These are phyloP conservation scores for Symbiotaphrina buchneri DNA, from an alignment of 495 filamentous ascomycete genomes.

Conservation along the genomic window DNA sequence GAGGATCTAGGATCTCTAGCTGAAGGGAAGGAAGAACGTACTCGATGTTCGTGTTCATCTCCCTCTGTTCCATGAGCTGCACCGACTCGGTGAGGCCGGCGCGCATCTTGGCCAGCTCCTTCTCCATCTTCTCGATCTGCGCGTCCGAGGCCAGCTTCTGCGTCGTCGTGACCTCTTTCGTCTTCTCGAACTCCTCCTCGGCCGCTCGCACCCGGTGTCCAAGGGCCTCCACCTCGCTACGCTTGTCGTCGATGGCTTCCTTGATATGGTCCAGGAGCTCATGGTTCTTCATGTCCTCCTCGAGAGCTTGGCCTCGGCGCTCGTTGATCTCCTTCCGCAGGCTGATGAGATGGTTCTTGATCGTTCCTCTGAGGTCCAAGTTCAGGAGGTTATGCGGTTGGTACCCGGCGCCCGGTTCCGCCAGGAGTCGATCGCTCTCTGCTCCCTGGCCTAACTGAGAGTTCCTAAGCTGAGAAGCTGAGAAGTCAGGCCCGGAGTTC, in stretches of 20 bases:
- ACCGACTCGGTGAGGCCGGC: slow-evolving; percentile 66
- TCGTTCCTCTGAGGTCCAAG: slow-evolving; percentile 57
- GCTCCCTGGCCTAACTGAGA: slow-evolving; percentile 17
- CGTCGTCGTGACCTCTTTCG: slow-evolving; percentile 68
- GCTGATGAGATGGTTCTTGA: slow-evolving; percentile 53
- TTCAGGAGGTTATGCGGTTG: slow-evolving; percentile 72
- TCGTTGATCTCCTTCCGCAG: slow-evolving; percentile 79
- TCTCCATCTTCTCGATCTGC: slow-evolving; percentile 96
- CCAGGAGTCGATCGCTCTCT: slow-evolving; percentile 44
- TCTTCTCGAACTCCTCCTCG: slow-evolving; percentile 83
- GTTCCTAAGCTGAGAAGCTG: slow-evolving; percentile 42
- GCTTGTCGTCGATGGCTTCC: slow-evolving; percentile 87
- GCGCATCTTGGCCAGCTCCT: slow-evolving; percentile 84
- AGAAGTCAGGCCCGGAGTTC: slow-evolving; percentile 51
- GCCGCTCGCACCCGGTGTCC: slow-evolving; percentile 65
- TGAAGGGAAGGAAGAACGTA: slow-evolving; percentile 18
- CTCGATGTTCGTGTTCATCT: slow-evolving; percentile 95
- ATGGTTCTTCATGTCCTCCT: slow-evolving; percentile 73
- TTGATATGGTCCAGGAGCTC: slow-evolving; percentile 81
- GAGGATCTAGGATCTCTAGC: neutral
- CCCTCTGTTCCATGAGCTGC: slow-evolving; percentile 79
- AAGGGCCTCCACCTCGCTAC: slow-evolving; percentile 76
- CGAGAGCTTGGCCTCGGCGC: slow-evolving; percentile 54
- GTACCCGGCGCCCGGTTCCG: slow-evolving; percentile 65
- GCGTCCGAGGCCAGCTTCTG: slow-evolving; percentile 74